A percentile compares a stretch with the other conserved stretches of the same genome.
Evolutionary conservation across 257 asterid species (phyloP).

Genomic region (Knoxia roxburghii): DNA sequence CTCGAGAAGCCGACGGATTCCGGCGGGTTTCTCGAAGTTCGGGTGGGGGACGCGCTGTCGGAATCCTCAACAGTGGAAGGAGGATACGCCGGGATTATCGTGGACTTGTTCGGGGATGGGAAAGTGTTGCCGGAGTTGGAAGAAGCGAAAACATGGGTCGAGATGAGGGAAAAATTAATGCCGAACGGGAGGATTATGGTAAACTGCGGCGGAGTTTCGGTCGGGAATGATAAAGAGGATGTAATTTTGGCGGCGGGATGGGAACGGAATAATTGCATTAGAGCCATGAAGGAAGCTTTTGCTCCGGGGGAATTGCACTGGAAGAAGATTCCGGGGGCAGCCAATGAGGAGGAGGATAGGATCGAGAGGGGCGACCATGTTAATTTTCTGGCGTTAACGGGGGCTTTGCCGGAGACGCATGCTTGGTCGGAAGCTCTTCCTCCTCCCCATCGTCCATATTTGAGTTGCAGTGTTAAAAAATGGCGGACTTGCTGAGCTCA

Average conservation of each 20-base stretch:
- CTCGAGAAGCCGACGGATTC: neutral
- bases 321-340: constrained; percentile 8
- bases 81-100: constrained; percentile 10
- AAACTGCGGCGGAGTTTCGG: constrained; percentile 6
- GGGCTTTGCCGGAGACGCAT: neutral
- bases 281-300: constrained; percentile 13
- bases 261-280: neutral
- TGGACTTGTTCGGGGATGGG: constrained; percentile 1
- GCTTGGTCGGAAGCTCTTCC: constrained; percentile 3
- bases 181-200: constrained; percentile 7
- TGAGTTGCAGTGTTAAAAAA: neutral
- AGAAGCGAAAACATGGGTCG: constrained; percentile 3
- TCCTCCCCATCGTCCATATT: neutral
- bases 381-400: constrained; percentile 4
- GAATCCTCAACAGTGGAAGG: neutral
- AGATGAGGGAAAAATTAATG: constrained; percentile 6
- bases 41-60: constrained; percentile 5
- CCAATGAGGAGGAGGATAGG: neutral
- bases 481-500: neutral
- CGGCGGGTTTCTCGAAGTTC: neutral
- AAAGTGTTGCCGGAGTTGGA: constrained; percentile 5
- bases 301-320: neutral
- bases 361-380: neutral
- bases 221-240: neutral
- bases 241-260: neutral